Evolutionary conservation across 169 alveolate genomes (phyloP), one percentile per base, ranked within the genome.

Genomic region (Plasmodium yoelii): DNA sequence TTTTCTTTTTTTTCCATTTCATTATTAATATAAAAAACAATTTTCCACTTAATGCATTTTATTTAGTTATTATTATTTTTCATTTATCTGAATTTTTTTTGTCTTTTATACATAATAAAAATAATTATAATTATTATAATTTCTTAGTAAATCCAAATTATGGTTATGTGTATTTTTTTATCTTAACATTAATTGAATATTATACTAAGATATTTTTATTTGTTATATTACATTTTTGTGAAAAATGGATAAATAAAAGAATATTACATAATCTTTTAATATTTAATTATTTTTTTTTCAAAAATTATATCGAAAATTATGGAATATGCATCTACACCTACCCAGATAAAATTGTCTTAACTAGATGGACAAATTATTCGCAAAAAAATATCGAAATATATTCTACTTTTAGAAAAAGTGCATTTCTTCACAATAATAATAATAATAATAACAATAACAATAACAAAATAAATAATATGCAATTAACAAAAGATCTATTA

Each of bases 11-110:
- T 12, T 39, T 80, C 15, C 90, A 80, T 70, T 80, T 65, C 67
- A 1, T 67, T 44, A 22, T 80, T 57, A 80, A 80, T 56, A 9
- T 64, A 6, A 46, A n/a, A 12, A 80, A 65, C 47, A 80, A 80
- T 10, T 80, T 80, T 61, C 90, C 90, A 3, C 70, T 80, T 0
- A 64, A 80, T 59, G n/a, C 56, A 15, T 80, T 80, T 42, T 80
- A 53, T 47, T 47, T 80, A 55, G 28, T 67, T 44, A 13, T 80
- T 46, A 80, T 47, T 18, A 15, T 22, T 7, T 80, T 80, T 60
- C 90, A 80, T 67, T 80, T 80, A 60, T 80, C 90, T 1, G 90
- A 80, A 18, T 80, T 80, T 60, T 53, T 80, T 59, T 60, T 80
- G 13, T 80, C 90, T 5, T 80, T 65, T 57, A 22, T 55, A 26